Evolutionary conservation across 257 asterid species (phyloP).

Genomic region (Leonotis leonurus): DNA sequence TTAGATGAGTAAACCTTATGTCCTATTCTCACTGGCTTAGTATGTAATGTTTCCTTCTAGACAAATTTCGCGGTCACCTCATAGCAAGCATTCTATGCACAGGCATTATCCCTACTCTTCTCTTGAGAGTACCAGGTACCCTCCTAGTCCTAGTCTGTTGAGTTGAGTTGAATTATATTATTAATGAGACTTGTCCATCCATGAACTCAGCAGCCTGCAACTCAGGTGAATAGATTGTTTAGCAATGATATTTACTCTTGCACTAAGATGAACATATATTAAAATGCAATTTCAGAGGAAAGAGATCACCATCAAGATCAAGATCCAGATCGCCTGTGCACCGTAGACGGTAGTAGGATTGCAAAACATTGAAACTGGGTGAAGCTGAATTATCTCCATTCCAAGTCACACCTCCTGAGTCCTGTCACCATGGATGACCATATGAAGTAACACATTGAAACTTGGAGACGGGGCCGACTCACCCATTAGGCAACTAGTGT

Average conservation of each 20-base stretch:
- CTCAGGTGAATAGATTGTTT: constrained; percentile 48
- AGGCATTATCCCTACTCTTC: constrained; percentile 93
- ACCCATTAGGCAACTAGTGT: no score
- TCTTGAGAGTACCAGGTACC: constrained; percentile 83
- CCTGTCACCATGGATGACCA: background rate
- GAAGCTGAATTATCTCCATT: background rate
- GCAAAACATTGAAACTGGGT: background rate
- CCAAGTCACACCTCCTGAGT: background rate
- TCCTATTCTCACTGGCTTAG: constrained; percentile 55
- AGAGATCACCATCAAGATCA: constrained; percentile 51
- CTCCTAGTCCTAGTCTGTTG: constrained; percentile 16
- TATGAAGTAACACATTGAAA: background rate
- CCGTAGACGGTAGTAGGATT: constrained; percentile 37
- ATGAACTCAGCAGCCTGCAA: constrained; percentile 21
- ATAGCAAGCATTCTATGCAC: constrained; percentile 98
- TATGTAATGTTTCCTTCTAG: constrained; percentile 77
- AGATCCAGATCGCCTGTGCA: constrained; percentile 77
- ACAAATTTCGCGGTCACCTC: constrained; percentile 96
- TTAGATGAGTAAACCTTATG: constrained; percentile 24
- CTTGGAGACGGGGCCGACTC: no score
- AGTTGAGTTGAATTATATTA: constrained; percentile 17
- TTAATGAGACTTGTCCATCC: constrained; percentile 19
- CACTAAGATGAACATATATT: constrained; percentile 24
- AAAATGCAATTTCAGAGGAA: constrained; percentile 48
- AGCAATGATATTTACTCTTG: background rate